Percentiles rank a stretch among this genome's conserved stretches.
These are phyloP conservation scores for Babesia divergens DNA, from an alignment of 169 alveolate genomes.

Conservation along the genomic window DNA sequence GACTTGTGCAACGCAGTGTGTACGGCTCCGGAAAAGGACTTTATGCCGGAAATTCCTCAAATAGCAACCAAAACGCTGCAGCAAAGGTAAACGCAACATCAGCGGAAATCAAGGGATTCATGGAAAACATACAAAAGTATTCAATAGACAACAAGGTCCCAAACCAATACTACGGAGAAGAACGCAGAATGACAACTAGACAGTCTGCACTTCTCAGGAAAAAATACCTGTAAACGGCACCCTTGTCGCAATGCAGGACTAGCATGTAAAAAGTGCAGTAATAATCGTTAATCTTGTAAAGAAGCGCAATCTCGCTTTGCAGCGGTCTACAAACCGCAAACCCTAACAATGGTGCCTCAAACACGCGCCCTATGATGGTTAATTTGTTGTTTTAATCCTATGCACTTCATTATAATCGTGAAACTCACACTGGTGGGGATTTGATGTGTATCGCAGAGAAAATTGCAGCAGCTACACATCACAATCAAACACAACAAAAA, in stretches of 20 bases:
- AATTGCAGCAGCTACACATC: neutral
- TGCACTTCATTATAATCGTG: too few relatives aligned
- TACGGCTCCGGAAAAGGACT: conserved; percentile 17
- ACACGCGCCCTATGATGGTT: too few relatives aligned
- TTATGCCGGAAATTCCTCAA: conserved; percentile 7
- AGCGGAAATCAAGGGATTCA: conserved; percentile 37
- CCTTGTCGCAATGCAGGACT: too few relatives aligned
- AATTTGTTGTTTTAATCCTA: too few relatives aligned
- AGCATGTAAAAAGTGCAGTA: neutral
- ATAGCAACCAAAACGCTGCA: conserved; percentile 23
- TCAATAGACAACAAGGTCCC: conserved; percentile 35
- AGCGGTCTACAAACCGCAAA: too few relatives aligned
- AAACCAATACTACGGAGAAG: conserved; percentile 42
- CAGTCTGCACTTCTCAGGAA: conserved; percentile 37
- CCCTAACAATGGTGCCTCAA: too few relatives aligned
- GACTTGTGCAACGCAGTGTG: conserved; percentile 57
- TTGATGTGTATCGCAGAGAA: neutral
- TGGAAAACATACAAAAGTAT: conserved; percentile 46
- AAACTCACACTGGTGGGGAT: conserved; percentile 17
- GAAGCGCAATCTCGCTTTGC: neutral
- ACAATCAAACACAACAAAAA: neutral
- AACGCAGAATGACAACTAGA: conserved; percentile 42
- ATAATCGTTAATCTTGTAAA: neutral
- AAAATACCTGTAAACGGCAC: conserved; percentile 12
- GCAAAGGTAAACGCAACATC: conserved; percentile 31